phyloP scores from a whole-genome alignment of 225 moss, liverwort and hornwort genomes.

The Takakia lepidozioides region DNA sequence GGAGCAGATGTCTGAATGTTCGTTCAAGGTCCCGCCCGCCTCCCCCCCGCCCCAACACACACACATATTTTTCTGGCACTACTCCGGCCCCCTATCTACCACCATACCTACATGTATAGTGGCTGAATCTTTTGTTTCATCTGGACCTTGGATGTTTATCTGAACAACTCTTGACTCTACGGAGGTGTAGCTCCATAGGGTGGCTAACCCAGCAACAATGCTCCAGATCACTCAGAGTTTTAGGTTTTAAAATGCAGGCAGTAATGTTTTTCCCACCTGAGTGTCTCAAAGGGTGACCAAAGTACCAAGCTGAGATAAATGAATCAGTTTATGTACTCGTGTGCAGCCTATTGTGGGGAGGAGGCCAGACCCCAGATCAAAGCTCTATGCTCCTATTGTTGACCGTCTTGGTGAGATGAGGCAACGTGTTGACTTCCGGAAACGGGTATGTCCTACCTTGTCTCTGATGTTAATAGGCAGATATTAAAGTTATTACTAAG shows the following conservation, averaged over 20 bases:
- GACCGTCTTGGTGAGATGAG: slow-evolving; percentile 59
- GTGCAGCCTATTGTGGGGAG: slow-evolving; percentile 59
- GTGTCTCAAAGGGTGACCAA: slow-evolving; percentile 12
- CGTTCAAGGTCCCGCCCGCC: slow-evolving; percentile 18
- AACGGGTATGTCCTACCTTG: slow-evolving; percentile 67
- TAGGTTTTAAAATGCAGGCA: too few species aligned
- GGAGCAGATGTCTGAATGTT: slow-evolving; percentile 14
- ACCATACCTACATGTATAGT: too few species aligned
- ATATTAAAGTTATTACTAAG: too few species aligned
- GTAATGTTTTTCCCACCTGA: too few species aligned
- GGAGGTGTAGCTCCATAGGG: slow-evolving; percentile 2
- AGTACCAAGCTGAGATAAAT: slow-evolving; percentile 2
- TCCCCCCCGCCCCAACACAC: not conserved
- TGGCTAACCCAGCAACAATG: slow-evolving; percentile 11
- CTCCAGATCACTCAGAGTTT: too few species aligned
- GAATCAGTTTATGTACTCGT: slow-evolving; percentile 12
- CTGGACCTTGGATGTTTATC: not conserved
- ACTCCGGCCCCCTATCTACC: too few species aligned
- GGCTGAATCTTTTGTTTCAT: not conserved
- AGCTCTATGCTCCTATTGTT: slow-evolving; percentile 55
- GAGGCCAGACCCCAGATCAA: slow-evolving; percentile 43
- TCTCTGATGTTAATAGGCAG: too few species aligned
- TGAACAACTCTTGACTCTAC: not conserved
- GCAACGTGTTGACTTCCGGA: slow-evolving; percentile 53
- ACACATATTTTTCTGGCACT: not conserved